Conservation (phyloP, 208 protist species). For the Strigomonas culicis region DNA sequence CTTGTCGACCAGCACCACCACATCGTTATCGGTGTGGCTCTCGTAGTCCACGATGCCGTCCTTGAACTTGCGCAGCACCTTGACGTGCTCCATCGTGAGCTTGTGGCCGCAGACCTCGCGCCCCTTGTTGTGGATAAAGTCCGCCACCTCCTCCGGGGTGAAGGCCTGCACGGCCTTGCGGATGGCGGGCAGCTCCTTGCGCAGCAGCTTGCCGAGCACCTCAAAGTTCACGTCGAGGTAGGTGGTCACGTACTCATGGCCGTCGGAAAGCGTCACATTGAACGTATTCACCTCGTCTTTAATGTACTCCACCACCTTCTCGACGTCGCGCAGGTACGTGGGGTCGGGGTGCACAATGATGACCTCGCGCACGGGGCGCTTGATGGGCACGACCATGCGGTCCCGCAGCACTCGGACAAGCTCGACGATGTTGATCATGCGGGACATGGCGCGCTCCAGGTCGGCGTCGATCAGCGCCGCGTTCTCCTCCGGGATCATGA, state of each 20-base stretch:
- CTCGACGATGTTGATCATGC: conserved; percentile 92
- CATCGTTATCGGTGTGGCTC: conserved; percentile 84
- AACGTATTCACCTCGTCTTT: conserved; percentile 93
- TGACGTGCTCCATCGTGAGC: conserved; percentile 84
- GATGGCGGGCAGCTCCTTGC: conserved; percentile 78
- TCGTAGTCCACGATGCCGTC: conserved; percentile 82
- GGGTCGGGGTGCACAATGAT: conserved; percentile 84
- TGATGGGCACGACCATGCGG: conserved; percentile 89
- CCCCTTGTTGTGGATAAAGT: conserved; percentile 46
- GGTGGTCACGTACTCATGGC: conserved; percentile 80
- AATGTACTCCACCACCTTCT: conserved; percentile 82
- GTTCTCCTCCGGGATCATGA: conserved; percentile 89
- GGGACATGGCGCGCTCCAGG: conserved; percentile 77
- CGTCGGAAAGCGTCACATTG: conserved; percentile 65
- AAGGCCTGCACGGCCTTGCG: conserved; percentile 80
- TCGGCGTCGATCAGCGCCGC: conserved; percentile 49
- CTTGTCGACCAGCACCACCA: conserved; percentile 91
- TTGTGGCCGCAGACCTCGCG: conserved; percentile 54
- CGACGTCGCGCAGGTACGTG: conserved; percentile 72
- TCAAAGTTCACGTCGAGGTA: conserved; percentile 90
- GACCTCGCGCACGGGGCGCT: conserved; percentile 87
- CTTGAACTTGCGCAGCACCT: conserved; percentile 82
- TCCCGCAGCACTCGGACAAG: conserved; percentile 95
- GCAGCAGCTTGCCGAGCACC: conserved; percentile 80
- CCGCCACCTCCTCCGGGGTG: conserved; percentile 37